Evolutionary conservation across 2,329 filamentous ascomycete species (phyloP).

Genomic region (Pseudogymnoascus sp.): DNA sequence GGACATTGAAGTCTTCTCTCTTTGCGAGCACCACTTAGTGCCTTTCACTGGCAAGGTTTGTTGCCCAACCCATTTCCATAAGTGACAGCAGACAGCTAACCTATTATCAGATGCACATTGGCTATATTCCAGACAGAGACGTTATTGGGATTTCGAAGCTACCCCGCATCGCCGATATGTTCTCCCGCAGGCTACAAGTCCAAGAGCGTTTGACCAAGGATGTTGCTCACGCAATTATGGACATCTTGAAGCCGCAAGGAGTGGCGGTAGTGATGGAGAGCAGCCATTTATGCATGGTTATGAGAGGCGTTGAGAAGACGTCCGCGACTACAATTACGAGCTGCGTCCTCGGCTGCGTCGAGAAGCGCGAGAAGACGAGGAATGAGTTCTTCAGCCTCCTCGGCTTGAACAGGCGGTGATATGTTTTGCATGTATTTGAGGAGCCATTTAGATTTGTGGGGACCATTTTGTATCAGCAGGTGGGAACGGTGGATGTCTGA

Average conservation of each 20-base stretch:
- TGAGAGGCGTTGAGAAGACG: conserved; percentile 95
- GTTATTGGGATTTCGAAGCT: conserved; percentile 95
- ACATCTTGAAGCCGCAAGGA: conserved; percentile 86
- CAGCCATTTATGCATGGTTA: conserved; percentile 95
- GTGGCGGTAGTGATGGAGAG: conserved; percentile 98
- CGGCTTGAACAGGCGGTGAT: conserved; percentile 48
- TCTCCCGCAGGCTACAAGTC: conserved; percentile 83
- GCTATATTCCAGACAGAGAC: conserved; percentile 85
- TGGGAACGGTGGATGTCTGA: conserved; percentile 3
- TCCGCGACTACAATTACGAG: conserved; percentile 82
- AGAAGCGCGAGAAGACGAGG: conserved; percentile 83
- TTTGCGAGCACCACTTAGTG: conserved; percentile 96
- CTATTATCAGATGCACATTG: conserved; percentile 79
- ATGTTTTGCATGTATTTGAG: neutral
- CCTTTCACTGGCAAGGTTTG: conserved; percentile 88
- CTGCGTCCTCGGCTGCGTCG: conserved; percentile 95
- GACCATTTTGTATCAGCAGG: neutral
- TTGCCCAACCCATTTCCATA: neutral
- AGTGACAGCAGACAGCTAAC: conserved; percentile 12
- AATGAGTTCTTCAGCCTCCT: conserved; percentile 89
- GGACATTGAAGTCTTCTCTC: conserved; percentile 88
- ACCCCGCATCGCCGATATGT: conserved; percentile 94
- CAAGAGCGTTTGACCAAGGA: conserved; percentile 96
- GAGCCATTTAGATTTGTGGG: neutral
- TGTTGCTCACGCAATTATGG: conserved; percentile 86